Percentiles rank a stretch among this genome's conserved stretches.
These are phyloP conservation scores for Verruconis gallopava DNA, from an alignment of 2,329 filamentous ascomycete genomes.

Conservation along the genomic window DNA sequence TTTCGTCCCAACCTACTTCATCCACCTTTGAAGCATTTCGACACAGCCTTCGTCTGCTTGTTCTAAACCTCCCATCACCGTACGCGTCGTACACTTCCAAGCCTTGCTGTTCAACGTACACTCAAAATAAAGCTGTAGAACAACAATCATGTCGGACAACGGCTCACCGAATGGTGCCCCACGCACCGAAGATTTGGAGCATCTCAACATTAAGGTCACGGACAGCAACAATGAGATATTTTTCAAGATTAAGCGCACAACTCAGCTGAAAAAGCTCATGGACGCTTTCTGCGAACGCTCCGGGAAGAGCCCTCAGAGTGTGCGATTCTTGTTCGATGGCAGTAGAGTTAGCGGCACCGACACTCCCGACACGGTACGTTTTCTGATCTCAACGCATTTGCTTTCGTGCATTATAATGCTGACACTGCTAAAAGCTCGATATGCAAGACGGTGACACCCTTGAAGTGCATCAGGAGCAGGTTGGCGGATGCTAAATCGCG, in stretches of 20 bases:
- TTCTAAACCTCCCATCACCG: no score
- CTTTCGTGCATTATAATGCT: neutral
- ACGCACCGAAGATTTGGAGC: conserved; percentile 46
- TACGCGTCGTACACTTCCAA: no score
- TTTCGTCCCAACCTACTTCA: no score
- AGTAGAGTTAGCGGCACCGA: conserved; percentile 79
- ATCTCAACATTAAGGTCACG: conserved; percentile 98
- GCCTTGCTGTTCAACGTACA: no score
- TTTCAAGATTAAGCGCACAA: conserved; percentile 98
- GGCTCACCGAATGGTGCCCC: neutral
- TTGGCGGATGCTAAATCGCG: conserved; percentile 57
- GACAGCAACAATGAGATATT: conserved; percentile 99
- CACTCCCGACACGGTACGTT: conserved; percentile 78
- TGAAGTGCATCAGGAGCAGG: conserved; percentile 96
- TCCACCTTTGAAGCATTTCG: no score
- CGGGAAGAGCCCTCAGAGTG: conserved; percentile 71
- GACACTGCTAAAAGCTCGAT: conserved; percentile 53
- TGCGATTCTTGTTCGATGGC: conserved; percentile 95
- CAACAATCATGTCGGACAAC: neutral
- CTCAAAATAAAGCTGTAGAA: no score
- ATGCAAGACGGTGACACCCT: conserved; percentile 95
- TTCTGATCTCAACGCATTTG: neutral
- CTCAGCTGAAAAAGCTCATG: conserved; percentile 95
- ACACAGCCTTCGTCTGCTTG: no score
- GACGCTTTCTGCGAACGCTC: conserved; percentile 94